Percentiles rank a stretch among this genome's conserved stretches.
These are phyloP conservation scores for Psilocybe tampanensis DNA, from an alignment of 768 basidiomycete genomes.

Conservation along the genomic window DNA sequence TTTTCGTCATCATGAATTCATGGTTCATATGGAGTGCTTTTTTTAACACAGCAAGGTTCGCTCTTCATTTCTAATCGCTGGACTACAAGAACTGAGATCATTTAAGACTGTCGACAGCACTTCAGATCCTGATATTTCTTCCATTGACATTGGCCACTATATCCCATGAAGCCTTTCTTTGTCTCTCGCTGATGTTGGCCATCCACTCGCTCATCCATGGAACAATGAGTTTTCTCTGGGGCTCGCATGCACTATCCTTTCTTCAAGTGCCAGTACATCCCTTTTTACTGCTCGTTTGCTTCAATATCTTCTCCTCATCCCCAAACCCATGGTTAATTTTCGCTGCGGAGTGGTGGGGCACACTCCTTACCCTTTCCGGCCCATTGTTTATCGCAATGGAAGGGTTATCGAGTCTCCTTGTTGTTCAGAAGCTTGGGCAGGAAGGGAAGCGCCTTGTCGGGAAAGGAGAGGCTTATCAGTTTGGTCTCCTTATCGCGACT, in stretches of 20 bases:
- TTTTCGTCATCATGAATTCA: conserved; percentile 46
- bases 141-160: conserved; percentile 85
- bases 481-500: conserved; percentile 72
- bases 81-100: neutral
- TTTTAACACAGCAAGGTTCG: conserved; percentile 65
- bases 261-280: conserved; percentile 87
- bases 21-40: conserved; percentile 70
- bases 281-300: conserved; percentile 82
- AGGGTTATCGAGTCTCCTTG: conserved; percentile 80
- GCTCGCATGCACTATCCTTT: conserved; percentile 70
- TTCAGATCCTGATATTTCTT: conserved; percentile 83
- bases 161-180: conserved; percentile 76
- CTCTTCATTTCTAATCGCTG: neutral
- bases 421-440: conserved; percentile 81
- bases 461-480: conserved; percentile 75
- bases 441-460: conserved; percentile 70
- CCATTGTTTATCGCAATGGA: conserved; percentile 84
- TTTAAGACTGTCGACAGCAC: conserved; percentile 67
- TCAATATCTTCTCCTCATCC: conserved; percentile 78
- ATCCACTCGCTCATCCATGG: conserved; percentile 82
- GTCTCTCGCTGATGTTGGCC: conserved; percentile 78
- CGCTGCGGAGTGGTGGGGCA: conserved; percentile 74
- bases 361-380: conserved; percentile 66
- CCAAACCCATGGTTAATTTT: conserved; percentile 58
- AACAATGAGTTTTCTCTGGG: conserved; percentile 72